Percentiles rank a stretch among this genome's conserved stretches.
These are phyloP conservation scores for Flaveria robusta DNA, from an alignment of 129 eudicot species.

Conservation along the genomic window DNA sequence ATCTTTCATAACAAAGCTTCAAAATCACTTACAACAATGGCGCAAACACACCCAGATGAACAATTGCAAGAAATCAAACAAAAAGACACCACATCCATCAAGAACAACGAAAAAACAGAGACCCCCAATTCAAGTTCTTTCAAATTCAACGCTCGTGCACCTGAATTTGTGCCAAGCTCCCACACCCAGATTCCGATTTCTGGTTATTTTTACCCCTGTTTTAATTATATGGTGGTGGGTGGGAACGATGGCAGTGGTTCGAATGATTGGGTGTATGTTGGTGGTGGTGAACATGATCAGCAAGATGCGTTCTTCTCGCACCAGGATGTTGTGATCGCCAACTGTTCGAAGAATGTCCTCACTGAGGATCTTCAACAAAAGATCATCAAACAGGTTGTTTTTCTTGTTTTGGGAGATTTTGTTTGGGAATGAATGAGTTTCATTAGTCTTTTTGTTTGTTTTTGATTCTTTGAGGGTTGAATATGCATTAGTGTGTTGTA, in stretches of 20 bases:
- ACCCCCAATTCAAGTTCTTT: constrained; percentile 31
- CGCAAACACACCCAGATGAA: constrained; percentile 38
- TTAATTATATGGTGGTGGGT: constrained; percentile 44
- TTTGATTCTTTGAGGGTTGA: neutral
- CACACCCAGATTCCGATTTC: constrained; percentile 57
- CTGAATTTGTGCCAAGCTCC: constrained; percentile 82
- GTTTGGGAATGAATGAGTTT: too few species aligned
- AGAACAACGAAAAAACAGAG: constrained; percentile 24
- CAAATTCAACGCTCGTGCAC: constrained; percentile 77
- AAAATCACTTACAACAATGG: constrained; percentile 42
- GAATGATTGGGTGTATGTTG: constrained; percentile 63
- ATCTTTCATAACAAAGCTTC: neutral
- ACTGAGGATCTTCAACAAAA: constrained; percentile 68
- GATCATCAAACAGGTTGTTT: constrained; percentile 66
- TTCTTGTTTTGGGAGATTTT: neutral
- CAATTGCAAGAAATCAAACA: constrained; percentile 29
- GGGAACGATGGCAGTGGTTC: constrained; percentile 18
- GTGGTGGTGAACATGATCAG: constrained; percentile 53
- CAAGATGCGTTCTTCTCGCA: constrained; percentile 38
- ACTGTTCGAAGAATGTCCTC: constrained; percentile 46
- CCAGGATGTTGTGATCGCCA: constrained; percentile 32
- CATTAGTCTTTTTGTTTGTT: neutral
- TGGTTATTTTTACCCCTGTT: constrained; percentile 59
- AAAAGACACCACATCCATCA: constrained; percentile 20
- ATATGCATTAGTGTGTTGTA: neutral